Percentiles rank a stretch among this genome's conserved stretches.
These are phyloP conservation scores for Cucurbita ficifolia DNA, from an alignment of 306 rosid species.

Conservation along the genomic window DNA sequence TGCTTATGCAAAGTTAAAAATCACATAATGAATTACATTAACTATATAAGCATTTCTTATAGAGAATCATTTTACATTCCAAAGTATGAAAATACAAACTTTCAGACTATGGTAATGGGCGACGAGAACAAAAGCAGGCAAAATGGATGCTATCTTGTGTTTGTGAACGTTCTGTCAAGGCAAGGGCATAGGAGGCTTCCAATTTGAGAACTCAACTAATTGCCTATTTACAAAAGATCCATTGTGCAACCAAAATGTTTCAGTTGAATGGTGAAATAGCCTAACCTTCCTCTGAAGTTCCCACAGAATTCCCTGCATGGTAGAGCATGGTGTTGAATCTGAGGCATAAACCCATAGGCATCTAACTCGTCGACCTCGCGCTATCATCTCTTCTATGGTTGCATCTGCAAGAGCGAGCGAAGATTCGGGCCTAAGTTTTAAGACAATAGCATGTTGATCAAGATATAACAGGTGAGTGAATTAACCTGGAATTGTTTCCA, in stretches of 20 bases:
- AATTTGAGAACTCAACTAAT: slow-evolving; percentile 50
- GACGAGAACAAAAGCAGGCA: background rate
- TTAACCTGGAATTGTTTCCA: slow-evolving; percentile 83
- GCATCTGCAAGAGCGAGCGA: slow-evolving; percentile 25
- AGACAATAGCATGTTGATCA: background rate
- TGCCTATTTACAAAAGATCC: slow-evolving; percentile 61
- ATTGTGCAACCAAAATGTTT: slow-evolving; percentile 91
- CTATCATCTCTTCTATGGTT: slow-evolving; percentile 50
- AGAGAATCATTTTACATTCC: background rate
- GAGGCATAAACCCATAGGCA: slow-evolving; percentile 62
- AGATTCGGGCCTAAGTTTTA: background rate
- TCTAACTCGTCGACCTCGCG: slow-evolving; percentile 53
- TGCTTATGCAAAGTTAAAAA: too few species aligned
- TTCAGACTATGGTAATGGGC: background rate
- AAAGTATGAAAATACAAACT: background rate
- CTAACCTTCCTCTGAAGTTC: slow-evolving; percentile 90
- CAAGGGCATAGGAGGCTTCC: slow-evolving; percentile 66
- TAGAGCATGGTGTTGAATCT: slow-evolving; percentile 68
- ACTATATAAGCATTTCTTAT: background rate
- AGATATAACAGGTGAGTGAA: slow-evolving; percentile 1
- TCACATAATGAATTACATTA: background rate
- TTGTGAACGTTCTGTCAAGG: slow-evolving; percentile 31
- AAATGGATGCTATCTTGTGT: background rate
- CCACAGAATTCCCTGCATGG: slow-evolving; percentile 82
- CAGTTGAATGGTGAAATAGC: slow-evolving; percentile 78